phyloP scores from a whole-genome alignment of 2,329 filamentous ascomycete species.

The Cytospora piceicola region DNA sequence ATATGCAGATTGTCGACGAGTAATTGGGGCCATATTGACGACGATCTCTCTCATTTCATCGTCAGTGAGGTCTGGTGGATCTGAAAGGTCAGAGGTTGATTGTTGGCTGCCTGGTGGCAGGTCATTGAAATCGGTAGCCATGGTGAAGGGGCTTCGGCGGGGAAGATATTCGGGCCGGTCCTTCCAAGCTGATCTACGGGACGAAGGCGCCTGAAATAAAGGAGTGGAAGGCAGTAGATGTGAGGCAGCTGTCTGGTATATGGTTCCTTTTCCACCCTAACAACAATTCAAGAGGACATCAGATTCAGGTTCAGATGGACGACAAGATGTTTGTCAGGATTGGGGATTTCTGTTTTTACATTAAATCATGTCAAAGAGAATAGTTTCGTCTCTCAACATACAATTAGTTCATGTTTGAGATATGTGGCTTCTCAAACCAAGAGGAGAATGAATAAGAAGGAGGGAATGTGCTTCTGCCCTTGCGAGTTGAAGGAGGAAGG shows the following conservation, averaged over 20 bases:
- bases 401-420: not conserved
- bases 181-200: conserved; percentile 1
- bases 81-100: conserved; percentile 23
- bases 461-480: not conserved
- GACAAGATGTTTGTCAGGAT: not conserved
- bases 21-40: conserved; percentile 6
- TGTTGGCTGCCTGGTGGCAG: conserved; percentile 22
- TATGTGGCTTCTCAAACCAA: not conserved
- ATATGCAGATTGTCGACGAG: conserved; percentile 6
- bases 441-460: not conserved
- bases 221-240: not conserved
- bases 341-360: not conserved
- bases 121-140: conserved; percentile 4
- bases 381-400: not conserved
- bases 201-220: not conserved
- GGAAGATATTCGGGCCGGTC: not conserved
- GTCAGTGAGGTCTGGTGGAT: conserved; percentile 20
- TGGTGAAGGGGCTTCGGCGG: not conserved
- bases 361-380: not conserved
- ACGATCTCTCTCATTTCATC: conserved; percentile 9
- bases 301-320: not conserved
- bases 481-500: not conserved
- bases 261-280: not conserved
- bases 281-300: not conserved
- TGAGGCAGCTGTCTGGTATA: not conserved